Percentiles rank a stretch among this genome's conserved stretches.
phyloP scores from a whole-genome alignment of 2,329 filamentous ascomycete species.

The Fusarium sp. region DNA sequence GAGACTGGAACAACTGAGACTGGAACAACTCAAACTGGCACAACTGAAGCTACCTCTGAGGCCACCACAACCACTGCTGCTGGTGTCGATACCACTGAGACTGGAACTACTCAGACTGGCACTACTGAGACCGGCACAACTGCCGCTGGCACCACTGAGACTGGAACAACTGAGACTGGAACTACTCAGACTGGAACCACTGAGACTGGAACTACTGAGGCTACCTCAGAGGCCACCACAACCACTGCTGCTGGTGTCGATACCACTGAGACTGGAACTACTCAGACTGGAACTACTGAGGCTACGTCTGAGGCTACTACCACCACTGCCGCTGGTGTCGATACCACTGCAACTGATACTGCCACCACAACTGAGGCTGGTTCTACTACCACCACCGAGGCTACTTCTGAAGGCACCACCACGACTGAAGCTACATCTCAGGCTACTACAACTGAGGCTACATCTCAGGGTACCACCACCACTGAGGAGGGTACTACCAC shows the following conservation, averaged over 20 bases:
- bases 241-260: not conserved
- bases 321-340: not conserved
- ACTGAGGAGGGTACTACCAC: not conserved
- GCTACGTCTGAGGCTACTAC: not conserved
- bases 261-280: not conserved
- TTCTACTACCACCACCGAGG: not conserved
- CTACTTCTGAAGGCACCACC: not conserved
- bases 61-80: not conserved
- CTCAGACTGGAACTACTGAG: not conserved
- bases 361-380: not conserved
- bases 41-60: not conserved
- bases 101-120: not conserved
- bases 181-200: no score
- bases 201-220: no score
- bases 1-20: not conserved
- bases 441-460: no score
- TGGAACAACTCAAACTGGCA: no score
- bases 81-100: not conserved
- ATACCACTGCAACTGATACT: not conserved
- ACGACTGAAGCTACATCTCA: not conserved
- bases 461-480: not conserved
- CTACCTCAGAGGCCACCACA: not conserved
- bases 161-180: not conserved
- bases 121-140: not conserved
- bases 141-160: not conserved